Conservation (phyloP, 257 asterid species). For the Catharanthus roseus region DNA sequence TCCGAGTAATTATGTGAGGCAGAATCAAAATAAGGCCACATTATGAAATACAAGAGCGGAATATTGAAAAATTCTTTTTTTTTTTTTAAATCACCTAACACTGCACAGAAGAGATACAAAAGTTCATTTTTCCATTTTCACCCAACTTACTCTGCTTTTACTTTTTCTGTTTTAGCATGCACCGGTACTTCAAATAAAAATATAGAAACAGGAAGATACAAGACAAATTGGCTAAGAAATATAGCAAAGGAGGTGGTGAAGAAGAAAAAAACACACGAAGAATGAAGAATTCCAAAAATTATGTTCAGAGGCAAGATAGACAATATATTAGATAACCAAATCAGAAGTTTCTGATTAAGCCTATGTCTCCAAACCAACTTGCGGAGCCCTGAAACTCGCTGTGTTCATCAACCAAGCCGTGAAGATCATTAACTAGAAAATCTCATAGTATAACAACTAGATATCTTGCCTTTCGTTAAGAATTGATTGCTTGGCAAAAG, state of each 20-base stretch:
- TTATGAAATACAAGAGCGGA: neutral
- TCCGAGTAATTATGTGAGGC: neutral
- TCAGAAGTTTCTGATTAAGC: neutral
- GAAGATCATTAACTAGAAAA: neutral
- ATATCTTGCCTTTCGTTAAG: slow-evolving; percentile 52
- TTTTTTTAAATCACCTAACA: neutral
- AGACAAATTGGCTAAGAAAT: neutral
- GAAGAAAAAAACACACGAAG: neutral
- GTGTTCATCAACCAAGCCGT: neutral
- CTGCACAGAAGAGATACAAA: neutral
- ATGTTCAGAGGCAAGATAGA: neutral
- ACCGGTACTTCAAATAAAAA: too few species aligned
- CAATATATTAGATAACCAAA: neutral
- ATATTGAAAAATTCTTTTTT: neutral
- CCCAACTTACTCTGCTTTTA: neutral
- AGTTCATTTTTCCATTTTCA: neutral
- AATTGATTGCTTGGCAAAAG: slow-evolving; percentile 68
- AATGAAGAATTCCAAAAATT: neutral
- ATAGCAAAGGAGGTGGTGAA: neutral
- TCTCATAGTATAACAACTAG: neutral
- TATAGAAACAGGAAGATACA: neutral
- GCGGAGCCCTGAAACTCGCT: neutral
- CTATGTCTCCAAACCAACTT: neutral
- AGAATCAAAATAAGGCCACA: neutral
- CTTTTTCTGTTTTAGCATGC: too few species aligned